Base-by-base conservation (phyloP, 371 early-diverging fungal genomes). In the Phascolomyces articulosus region DNA sequence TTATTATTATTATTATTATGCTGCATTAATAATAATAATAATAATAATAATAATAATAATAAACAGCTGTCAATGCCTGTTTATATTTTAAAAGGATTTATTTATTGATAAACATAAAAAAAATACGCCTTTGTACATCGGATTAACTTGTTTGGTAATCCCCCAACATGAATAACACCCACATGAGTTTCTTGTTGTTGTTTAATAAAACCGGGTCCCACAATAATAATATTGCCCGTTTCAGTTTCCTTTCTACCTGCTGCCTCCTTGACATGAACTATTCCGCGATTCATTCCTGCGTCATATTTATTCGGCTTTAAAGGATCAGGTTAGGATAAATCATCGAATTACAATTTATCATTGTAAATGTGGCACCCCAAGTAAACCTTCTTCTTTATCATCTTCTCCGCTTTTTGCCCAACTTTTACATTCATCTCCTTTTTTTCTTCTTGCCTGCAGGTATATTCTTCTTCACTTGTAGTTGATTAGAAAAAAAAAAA, bases 51-150 rank as follows among this genome's bases (percentile, higher is more conserved):
- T 16, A 44, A 51, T 23, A 51, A 20, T 9, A 21, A n/a, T 23
- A 51, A 51, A 51, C 51, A 51, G 24, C 51, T 51, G 51, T 51
- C 51, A 51, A 51, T 51, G 51, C 51, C 23, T 23, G 51, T 51
- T 51, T 9, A 24, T n/a, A 47, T n/a, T n/a, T n/a, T 0, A 47
- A 47, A 34, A 34, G 9, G 34, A 9, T 44, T 44, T n/a, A 13
- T 44, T 44, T 4, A 4, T 44, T 15, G 44, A n/a, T 51, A 51
- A 51, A 51, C 51, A 47, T 47, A 51, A 24, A 44, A 44, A 44
- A 44, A n/a, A 13, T 51, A 51, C 51, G 51, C 51, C 51, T 51
- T 24, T 23, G 6, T 47, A 6, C 47, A 23, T 51, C 51, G 51
- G 51, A 51, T 51, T 51, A 23, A 51, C 51, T 23, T 4, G 10